These are phyloP conservation scores for Wickerhamiella nectarea DNA, from an alignment of 805 yeast genomes.

Conservation along the genomic window DNA sequence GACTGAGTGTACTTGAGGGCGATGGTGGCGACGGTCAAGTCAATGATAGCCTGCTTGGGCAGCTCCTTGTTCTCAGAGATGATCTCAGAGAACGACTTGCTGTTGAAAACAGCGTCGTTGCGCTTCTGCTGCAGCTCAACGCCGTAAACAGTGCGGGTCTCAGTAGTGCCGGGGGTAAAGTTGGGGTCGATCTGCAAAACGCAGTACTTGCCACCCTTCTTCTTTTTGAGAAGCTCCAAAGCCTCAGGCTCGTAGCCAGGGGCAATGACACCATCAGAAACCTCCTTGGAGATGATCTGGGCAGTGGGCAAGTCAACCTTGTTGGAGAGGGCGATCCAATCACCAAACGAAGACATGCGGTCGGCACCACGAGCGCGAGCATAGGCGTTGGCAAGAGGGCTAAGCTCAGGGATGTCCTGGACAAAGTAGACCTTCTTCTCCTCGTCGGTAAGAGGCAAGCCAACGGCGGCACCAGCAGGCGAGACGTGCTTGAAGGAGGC, in stretches of 20 bases:
- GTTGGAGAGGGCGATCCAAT: slow-evolving; percentile 93
- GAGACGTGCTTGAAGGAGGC: slow-evolving; percentile 98
- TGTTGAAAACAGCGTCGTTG: slow-evolving; percentile 91
- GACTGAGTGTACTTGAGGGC: slow-evolving; percentile 97
- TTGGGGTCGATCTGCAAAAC: slow-evolving; percentile 92
- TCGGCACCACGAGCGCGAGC: slow-evolving; percentile 99
- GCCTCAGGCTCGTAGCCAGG: slow-evolving; percentile 95
- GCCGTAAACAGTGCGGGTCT: slow-evolving; percentile 93
- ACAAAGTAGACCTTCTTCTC: slow-evolving; percentile 96
- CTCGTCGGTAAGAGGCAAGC: slow-evolving; percentile 75
- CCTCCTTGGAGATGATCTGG: slow-evolving; percentile 91
- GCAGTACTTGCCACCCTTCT: slow-evolving; percentile 96
- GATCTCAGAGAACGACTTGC: slow-evolving; percentile 80
- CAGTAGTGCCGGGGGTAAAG: slow-evolving; percentile 66
- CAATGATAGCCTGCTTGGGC: slow-evolving; percentile 85
- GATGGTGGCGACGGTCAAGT: slow-evolving; percentile 92
- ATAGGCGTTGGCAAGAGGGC: slow-evolving; percentile 94
- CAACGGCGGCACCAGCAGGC: slow-evolving; percentile 98
- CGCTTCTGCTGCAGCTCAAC: slow-evolving; percentile 91
- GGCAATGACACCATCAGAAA: slow-evolving; percentile 96
- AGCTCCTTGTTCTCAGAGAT: slow-evolving; percentile 75
- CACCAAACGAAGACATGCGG: slow-evolving; percentile 98
- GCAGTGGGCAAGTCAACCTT: slow-evolving; percentile 95
- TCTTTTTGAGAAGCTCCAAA: slow-evolving; percentile 69
- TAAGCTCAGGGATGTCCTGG: slow-evolving; percentile 81